Evolutionary conservation across 2,329 filamentous ascomycete species (phyloP).

Genomic region (Rosellinia necatrix): DNA sequence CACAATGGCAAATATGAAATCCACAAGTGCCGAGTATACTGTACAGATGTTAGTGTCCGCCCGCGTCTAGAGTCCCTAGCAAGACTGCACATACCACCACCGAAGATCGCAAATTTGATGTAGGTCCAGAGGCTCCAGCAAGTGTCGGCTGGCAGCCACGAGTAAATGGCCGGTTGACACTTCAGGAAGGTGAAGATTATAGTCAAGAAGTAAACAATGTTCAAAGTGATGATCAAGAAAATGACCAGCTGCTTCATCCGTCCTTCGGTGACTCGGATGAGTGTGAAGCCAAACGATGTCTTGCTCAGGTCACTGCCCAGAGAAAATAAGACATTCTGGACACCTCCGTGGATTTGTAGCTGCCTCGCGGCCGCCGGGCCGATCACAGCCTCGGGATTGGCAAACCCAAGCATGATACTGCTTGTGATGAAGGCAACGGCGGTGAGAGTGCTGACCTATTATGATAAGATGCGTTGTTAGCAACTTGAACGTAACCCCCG

Average conservation of each 20-base stretch:
- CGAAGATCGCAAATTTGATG: constrained; percentile 31
- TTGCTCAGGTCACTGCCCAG: constrained; percentile 31
- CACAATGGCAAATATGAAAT: constrained; percentile 38
- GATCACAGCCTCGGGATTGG: constrained; percentile 20
- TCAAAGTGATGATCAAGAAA: constrained; percentile 26
- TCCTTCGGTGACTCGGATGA: constrained; percentile 30
- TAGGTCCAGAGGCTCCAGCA: constrained; percentile 31
- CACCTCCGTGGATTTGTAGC: constrained; percentile 30
- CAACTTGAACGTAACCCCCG: neutral
- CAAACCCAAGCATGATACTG: constrained; percentile 30
- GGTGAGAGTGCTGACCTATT: constrained; percentile 9
- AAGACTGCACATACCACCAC: constrained; percentile 22
- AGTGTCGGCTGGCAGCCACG: constrained; percentile 27
- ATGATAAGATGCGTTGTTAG: neutral
- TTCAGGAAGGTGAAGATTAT: constrained; percentile 34
- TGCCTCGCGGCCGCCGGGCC: neutral
- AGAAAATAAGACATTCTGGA: constrained; percentile 31
- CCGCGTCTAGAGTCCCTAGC: neutral
- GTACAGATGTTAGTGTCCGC: neutral
- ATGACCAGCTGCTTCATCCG: constrained; percentile 22
- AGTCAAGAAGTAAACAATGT: constrained; percentile 30
- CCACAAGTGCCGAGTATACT: constrained; percentile 35
- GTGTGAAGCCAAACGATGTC: constrained; percentile 33
- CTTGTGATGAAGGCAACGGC: constrained; percentile 27
- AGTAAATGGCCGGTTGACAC: constrained; percentile 28